A percentile compares a stretch with the other conserved stretches of the same genome.
Conservation (phyloP, 805 yeast species). For the Metschnikowia santaceciliae region DNA sequence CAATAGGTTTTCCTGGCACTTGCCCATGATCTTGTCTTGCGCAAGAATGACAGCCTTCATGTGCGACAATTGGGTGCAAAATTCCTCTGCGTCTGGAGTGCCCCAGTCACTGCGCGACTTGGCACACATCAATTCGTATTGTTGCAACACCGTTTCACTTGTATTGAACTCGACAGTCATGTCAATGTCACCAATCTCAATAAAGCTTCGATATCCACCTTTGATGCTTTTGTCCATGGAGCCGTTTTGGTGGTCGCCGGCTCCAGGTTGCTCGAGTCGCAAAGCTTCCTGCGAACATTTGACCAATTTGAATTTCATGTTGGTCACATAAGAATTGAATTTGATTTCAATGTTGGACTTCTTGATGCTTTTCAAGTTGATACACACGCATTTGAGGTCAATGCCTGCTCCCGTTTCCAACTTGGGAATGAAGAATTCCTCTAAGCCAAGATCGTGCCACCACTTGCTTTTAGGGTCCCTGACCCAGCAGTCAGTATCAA, state of each 20-base stretch:
- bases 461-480: not conserved
- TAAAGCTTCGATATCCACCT: not conserved
- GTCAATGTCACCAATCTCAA: not conserved
- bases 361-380: not conserved
- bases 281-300: not conserved
- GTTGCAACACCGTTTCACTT: not conserved
- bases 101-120: not conserved
- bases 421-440: not conserved
- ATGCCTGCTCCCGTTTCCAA: not conserved
- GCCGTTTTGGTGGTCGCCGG: not conserved
- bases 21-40: constrained; percentile 1
- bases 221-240: not conserved
- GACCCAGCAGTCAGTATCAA: constrained; percentile 1
- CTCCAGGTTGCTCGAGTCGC: not conserved
- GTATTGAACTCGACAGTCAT: not conserved
- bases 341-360: not conserved
- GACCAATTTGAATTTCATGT: not conserved
- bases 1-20: not conserved
- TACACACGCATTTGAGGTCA: not conserved
- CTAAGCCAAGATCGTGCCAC: constrained; percentile 4
- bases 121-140: not conserved
- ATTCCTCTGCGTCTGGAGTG: not conserved
- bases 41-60: not conserved
- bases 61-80: constrained; percentile 3
- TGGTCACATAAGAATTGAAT: not conserved